Percentiles rank a stretch among this genome's conserved stretches.
phyloP scores from a whole-genome alignment of 2,329 filamentous ascomycete genomes.

The Xylaria sp. region DNA sequence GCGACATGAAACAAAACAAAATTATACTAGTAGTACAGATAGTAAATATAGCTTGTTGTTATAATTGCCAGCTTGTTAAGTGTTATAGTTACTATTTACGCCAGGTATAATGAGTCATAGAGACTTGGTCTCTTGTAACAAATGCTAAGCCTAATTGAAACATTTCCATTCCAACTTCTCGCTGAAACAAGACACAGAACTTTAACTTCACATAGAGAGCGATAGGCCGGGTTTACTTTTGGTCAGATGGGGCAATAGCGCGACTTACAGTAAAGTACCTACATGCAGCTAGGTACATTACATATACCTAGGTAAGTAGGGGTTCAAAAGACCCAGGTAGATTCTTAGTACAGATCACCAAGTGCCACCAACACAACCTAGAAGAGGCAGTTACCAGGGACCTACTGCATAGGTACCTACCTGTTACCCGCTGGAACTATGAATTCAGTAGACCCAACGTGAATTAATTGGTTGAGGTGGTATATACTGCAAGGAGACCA shows the following conservation, averaged over 20 bases:
- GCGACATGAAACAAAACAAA: background rate
- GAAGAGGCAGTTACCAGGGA: background rate
- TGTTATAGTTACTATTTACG: too few relatives aligned
- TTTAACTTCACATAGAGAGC: too few relatives aligned
- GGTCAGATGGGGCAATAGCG: too few relatives aligned
- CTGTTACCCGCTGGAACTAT: background rate
- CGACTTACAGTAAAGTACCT: too few relatives aligned
- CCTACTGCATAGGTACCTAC: background rate
- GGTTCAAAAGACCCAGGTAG: too few relatives aligned
- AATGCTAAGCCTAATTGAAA: background rate
- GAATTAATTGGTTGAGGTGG: too few relatives aligned
- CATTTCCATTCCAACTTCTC: background rate
- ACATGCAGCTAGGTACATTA: too few relatives aligned
- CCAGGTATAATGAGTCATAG: background rate
- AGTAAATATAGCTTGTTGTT: background rate
- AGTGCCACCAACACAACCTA: too few relatives aligned
- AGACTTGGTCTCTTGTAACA: background rate
- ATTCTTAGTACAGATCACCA: background rate
- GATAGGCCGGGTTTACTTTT: background rate
- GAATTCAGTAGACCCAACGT: too few relatives aligned
- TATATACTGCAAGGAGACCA: background rate
- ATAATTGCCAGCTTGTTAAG: too few relatives aligned
- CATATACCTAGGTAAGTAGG: too few relatives aligned
- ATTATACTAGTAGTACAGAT: background rate
- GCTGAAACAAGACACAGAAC: too few relatives aligned